Percentiles rank a stretch among this genome's conserved stretches.
Conservation (phyloP, 495 filamentous ascomycete genomes). For the Lasiosphaeris hirsuta region DNA sequence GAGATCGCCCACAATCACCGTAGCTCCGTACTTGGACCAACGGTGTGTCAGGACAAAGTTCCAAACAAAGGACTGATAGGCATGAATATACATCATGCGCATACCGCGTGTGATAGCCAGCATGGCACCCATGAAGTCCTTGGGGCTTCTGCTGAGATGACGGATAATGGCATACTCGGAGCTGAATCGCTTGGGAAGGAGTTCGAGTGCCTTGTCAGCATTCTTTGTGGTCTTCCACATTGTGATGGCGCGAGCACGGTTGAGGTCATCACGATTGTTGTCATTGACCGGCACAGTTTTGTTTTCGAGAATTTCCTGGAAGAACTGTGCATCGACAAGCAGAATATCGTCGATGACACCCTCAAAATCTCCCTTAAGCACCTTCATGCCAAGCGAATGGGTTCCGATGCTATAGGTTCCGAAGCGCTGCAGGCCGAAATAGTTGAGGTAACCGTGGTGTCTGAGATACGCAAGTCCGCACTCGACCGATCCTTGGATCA, state of each 20-base stretch:
- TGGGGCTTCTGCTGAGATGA: constrained; percentile 50
- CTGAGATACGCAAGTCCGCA: constrained; percentile 52
- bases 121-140: constrained; percentile 76
- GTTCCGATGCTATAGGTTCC: constrained; percentile 80
- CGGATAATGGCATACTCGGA: constrained; percentile 77
- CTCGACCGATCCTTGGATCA: constrained; percentile 34
- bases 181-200: constrained; percentile 75
- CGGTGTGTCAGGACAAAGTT: constrained; percentile 77
- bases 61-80: constrained; percentile 93
- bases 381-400: constrained; percentile 74
- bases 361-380: constrained; percentile 76
- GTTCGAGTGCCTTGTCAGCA: constrained; percentile 54
- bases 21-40: constrained; percentile 65
- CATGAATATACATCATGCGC: constrained; percentile 91
- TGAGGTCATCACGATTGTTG: constrained; percentile 60
- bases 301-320: constrained; percentile 24
- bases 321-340: constrained; percentile 40
- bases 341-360: constrained; percentile 74
- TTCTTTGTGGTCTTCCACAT: constrained; percentile 61
- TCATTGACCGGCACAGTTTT: background rate
- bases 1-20: constrained; percentile 81
- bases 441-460: constrained; percentile 84
- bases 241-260: constrained; percentile 70
- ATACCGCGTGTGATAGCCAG: constrained; percentile 71
- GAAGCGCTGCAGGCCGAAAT: constrained; percentile 93